Base-by-base conservation (phyloP, 2,329 filamentous ascomycete genomes). In the Verticillium zaregamsianum region DNA sequence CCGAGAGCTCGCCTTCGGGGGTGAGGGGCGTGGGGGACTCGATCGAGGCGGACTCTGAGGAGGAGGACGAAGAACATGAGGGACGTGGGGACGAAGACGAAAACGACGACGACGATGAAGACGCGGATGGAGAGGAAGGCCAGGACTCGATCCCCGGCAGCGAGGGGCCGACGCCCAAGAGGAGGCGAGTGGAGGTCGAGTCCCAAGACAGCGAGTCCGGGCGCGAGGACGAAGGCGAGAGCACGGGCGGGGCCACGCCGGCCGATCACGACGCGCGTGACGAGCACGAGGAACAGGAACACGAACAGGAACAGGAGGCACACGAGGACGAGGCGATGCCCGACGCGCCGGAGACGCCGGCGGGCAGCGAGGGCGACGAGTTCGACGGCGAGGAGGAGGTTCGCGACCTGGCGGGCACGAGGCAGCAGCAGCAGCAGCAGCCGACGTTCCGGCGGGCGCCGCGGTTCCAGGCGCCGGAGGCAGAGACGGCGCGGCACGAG, bases 381-480 rank as follows among this genome's bases (percentile, higher is more conserved):
- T 17, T 58, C 2, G 62, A 56, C 9, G 54, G 37, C 8, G 60
- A 54, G 3, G 12, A 28, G 3, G 55, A 37, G 15, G 64, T 66
- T 15, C 68, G 65, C 23, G 66, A 69, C 23, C 56, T 60, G 54
- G 64, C 62, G 23, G 17, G 2, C 3, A 17, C 60, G 1, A 55
- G 54, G 23, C 15, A 65, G 23, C 69, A 70, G 15, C 76, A 79
- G 57, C 15, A 65, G 23, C 69, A 70, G 15, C 76, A 79, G 57
- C 77, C 77, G 3, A 72, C 73, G 0, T 79, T 79, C 60, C 74
- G 67, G 2, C 66, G 71, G 0, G 71, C 76, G 2, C 77, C 77
- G 11, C 76, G 76, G 25, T 79, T 79, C 69, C 78, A 76, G 58
- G 58, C 62, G 2, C 49, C 68, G 0, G 73, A 74, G 31, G 28